Evolutionary conservation across 805 yeast species (phyloP).

Genomic region (Zygotorulaspora chibaensis): DNA sequence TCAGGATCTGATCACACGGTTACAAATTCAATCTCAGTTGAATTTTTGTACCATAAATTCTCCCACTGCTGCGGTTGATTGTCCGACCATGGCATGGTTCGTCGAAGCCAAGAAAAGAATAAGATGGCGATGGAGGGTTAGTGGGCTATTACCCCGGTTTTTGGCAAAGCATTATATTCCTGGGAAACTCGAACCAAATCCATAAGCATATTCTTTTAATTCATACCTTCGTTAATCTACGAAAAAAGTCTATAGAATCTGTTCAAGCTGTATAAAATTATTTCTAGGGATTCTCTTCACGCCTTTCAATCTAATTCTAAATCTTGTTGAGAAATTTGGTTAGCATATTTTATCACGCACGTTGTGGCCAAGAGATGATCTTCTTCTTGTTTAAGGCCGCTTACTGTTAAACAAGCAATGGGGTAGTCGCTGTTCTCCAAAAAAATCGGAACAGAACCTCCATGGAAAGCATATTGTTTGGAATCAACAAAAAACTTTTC

Average conservation of each 20-base stretch:
- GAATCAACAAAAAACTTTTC: constrained; percentile 41
- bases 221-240: neutral
- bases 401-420: constrained; percentile 48
- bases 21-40: constrained; percentile 31
- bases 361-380: constrained; percentile 47
- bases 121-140: constrained; percentile 50
- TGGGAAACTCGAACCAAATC: neutral
- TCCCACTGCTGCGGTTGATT: constrained; percentile 14
- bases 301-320: constrained; percentile 17
- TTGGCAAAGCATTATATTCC: constrained; percentile 12
- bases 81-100: constrained; percentile 32
- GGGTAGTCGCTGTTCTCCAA: constrained; percentile 33
- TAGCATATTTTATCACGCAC: constrained; percentile 16
- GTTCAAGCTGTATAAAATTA: neutral
- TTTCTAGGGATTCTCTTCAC: neutral
- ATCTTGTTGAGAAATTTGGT: constrained; percentile 10
- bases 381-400: constrained; percentile 53
- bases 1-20: constrained; percentile 28
- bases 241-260: neutral
- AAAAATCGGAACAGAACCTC: constrained; percentile 53
- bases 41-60: neutral
- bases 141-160: constrained; percentile 42
- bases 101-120: constrained; percentile 39
- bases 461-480: constrained; percentile 47
- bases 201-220: neutral